Evolutionary conservation across 2,329 filamentous ascomycete species (phyloP).

Genomic region (Penicillium sp.): DNA sequence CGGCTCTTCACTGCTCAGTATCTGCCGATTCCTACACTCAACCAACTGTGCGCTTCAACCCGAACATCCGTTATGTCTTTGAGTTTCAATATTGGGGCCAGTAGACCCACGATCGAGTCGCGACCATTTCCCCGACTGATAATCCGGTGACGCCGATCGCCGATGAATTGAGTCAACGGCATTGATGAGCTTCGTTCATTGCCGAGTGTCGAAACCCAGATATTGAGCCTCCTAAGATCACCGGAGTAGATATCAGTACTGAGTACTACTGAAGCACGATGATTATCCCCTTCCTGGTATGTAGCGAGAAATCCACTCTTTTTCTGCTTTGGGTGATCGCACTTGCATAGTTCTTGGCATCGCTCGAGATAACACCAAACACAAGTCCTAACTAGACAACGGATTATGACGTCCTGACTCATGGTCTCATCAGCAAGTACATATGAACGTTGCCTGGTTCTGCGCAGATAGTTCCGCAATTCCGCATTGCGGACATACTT

Average conservation of each 20-base stretch:
- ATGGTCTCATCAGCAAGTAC: background rate
- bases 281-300: background rate
- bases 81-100: background rate
- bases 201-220: slow-evolving; percentile 4
- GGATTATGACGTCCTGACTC: background rate
- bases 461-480: background rate
- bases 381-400: background rate
- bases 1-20: slow-evolving; percentile 7
- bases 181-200: background rate
- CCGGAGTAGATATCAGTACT: too few species aligned
- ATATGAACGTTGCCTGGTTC: background rate
- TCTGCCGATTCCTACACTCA: slow-evolving; percentile 10
- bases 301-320: background rate
- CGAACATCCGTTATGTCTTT: background rate
- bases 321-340: background rate
- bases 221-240: background rate
- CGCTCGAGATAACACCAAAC: background rate
- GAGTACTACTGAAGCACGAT: too few species aligned
- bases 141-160: slow-evolving; percentile 1
- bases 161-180: background rate
- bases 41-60: background rate
- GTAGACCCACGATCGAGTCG: slow-evolving; percentile 4
- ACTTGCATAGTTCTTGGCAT: background rate
- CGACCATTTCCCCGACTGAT: background rate
- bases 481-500: background rate